phyloP scores from a whole-genome alignment of 2,329 filamentous ascomycete genomes.

The Clarireedia sp. region DNA sequence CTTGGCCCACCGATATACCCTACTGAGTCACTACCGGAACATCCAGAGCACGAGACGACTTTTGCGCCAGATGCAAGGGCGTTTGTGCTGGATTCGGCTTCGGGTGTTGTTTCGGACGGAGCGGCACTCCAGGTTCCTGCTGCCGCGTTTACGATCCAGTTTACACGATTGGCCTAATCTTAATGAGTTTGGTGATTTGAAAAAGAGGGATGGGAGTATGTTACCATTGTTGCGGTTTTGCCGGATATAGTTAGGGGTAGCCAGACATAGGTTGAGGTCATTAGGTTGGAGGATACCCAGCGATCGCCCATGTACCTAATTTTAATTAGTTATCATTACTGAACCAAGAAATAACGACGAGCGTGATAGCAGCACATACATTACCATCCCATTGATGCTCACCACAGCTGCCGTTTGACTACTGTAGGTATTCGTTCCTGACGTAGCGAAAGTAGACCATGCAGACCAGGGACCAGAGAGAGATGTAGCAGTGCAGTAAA shows the following conservation, averaged over 20 bases:
- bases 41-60: slow-evolving; percentile 40
- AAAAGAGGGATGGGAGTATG: neutral
- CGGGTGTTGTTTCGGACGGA: slow-evolving; percentile 39
- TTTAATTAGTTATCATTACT: neutral
- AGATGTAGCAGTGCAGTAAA: slow-evolving; percentile 50
- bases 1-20: slow-evolving; percentile 47
- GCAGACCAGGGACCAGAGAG: slow-evolving; percentile 52
- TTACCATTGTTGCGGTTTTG: slow-evolving; percentile 39
- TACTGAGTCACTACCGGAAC: slow-evolving; percentile 41
- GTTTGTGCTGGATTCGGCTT: slow-evolving; percentile 40
- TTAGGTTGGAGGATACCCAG: slow-evolving; percentile 53
- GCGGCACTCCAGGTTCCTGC: slow-evolving; percentile 38
- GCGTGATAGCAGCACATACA: slow-evolving; percentile 15
- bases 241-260: slow-evolving; percentile 49
- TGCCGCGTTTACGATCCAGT: slow-evolving; percentile 43
- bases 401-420: slow-evolving; percentile 56
- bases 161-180: slow-evolving; percentile 38
- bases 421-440: slow-evolving; percentile 47
- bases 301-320: slow-evolving; percentile 59
- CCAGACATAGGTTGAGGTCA: slow-evolving; percentile 56
- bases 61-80: slow-evolving; percentile 39
- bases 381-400: slow-evolving; percentile 30
- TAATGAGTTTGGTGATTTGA: neutral
- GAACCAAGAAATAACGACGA: neutral
- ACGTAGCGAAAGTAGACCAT: slow-evolving; percentile 51